A percentile compares a stretch with the other conserved stretches of the same genome.
Conservation (phyloP, 208 protist species). For the Porcisia deanei region DNA sequence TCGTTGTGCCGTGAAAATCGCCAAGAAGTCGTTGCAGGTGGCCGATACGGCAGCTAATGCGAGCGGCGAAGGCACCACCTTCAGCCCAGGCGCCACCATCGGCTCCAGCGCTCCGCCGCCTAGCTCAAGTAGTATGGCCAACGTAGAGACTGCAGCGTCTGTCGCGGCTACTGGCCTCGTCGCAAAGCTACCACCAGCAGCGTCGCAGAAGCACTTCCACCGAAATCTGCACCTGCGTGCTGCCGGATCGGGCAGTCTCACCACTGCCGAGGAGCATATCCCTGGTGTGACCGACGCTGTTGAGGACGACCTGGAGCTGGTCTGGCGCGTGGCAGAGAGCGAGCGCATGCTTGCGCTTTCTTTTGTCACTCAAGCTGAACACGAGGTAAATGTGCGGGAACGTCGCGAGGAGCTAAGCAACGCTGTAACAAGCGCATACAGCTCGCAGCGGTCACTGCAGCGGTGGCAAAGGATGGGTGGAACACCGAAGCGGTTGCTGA, state of each 20-base stretch:
- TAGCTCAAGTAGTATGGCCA: constrained; percentile 15
- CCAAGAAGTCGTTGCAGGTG: constrained; percentile 38
- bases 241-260: constrained; percentile 55
- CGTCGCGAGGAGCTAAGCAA: constrained; percentile 79
- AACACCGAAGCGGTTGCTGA: constrained; percentile 70
- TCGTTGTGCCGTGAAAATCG: constrained; percentile 55
- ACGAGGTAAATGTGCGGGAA: constrained; percentile 84
- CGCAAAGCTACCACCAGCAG: constrained; percentile 6
- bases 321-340: constrained; percentile 73
- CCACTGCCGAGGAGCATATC: constrained; percentile 57
- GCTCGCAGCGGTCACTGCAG: constrained; percentile 81
- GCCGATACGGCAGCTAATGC: constrained; percentile 16
- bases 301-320: constrained; percentile 55
- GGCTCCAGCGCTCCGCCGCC: not conserved
- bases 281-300: constrained; percentile 15
- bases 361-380: constrained; percentile 78
- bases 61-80: not conserved
- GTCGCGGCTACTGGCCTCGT: constrained; percentile 1
- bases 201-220: constrained; percentile 25
- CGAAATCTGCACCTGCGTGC: constrained; percentile 48
- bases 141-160: constrained; percentile 9
- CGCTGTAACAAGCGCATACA: constrained; percentile 85
- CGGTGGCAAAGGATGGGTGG: constrained; percentile 66
- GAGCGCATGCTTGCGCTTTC: constrained; percentile 86
- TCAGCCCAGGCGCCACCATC: not conserved